Evolutionary conservation across 2,329 filamentous ascomycete genomes (phyloP).

Genomic region (Diplocarpon mali): DNA sequence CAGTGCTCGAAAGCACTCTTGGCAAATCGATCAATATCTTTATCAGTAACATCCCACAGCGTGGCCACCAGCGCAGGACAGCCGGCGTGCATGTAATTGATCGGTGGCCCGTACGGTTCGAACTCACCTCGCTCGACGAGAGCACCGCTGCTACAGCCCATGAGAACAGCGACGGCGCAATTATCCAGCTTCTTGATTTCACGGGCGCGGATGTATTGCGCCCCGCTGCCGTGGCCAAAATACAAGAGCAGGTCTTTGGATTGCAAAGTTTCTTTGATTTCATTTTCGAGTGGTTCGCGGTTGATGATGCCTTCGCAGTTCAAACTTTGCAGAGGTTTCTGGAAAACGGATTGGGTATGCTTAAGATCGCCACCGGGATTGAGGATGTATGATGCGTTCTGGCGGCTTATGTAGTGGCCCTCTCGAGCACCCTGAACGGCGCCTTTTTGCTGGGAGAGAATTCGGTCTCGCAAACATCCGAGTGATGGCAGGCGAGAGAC

Average conservation of each 20-base stretch:
- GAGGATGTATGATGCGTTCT: conserved; percentile 65
- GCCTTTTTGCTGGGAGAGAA: conserved; percentile 34
- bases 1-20: conserved; percentile 70
- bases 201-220: conserved; percentile 82
- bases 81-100: conserved; percentile 85
- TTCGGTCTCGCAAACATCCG: conserved; percentile 65
- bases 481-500: conserved; percentile 85
- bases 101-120: conserved; percentile 80
- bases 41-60: conserved; percentile 96
- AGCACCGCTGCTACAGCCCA: conserved; percentile 85
- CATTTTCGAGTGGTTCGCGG: conserved; percentile 60
- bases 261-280: conserved; percentile 60
- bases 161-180: conserved; percentile 76
- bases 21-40: conserved; percentile 91
- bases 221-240: conserved; percentile 91
- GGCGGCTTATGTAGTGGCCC: conserved; percentile 45
- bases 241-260: conserved; percentile 70
- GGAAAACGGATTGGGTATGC: conserved; percentile 67
- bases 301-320: conserved; percentile 62
- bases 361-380: conserved; percentile 80
- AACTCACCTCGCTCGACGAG: conserved; percentile 76
- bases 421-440: conserved; percentile 12
- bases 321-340: conserved; percentile 52
- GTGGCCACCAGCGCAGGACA: conserved; percentile 81
- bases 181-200: conserved; percentile 68